phyloP scores from a whole-genome alignment of 352 stramenopile genomes.

The Phytophthora pistaciae region DNA sequence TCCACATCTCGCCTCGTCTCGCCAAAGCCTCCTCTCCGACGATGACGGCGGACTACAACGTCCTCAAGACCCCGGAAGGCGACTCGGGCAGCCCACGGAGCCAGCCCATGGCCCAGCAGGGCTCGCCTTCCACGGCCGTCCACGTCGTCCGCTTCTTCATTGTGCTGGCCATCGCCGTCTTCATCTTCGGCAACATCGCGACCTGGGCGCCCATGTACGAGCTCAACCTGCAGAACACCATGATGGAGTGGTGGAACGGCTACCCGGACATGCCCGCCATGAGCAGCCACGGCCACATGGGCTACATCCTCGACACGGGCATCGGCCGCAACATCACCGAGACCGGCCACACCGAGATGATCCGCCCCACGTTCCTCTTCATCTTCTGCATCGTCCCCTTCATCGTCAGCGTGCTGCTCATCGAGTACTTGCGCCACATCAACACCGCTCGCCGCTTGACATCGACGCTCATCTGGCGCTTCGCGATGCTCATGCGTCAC shows the following conservation, averaged over 20 bases:
- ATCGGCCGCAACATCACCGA: constrained; percentile 59
- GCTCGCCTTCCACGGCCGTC: constrained; percentile 22
- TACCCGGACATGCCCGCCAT: constrained; percentile 49
- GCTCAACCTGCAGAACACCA: constrained; percentile 57
- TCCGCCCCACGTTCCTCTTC: constrained; percentile 71
- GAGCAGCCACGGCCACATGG: constrained; percentile 41
- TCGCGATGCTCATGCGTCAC: constrained; percentile 57
- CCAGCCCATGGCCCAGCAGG: background rate
- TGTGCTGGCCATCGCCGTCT: constrained; percentile 44
- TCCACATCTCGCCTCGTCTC: constrained; percentile 21
- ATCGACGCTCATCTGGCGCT: constrained; percentile 43
- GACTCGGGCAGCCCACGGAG: constrained; percentile 13
- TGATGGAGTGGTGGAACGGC: constrained; percentile 69
- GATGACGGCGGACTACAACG: constrained; percentile 39
- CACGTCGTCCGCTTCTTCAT: constrained; percentile 46
- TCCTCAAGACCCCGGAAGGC: constrained; percentile 39
- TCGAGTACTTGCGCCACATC: constrained; percentile 61
- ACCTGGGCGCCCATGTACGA: constrained; percentile 66
- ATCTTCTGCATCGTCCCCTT: constrained; percentile 76
- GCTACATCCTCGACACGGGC: constrained; percentile 58
- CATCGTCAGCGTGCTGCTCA: constrained; percentile 57
- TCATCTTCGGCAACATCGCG: constrained; percentile 73
- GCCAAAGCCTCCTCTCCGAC: constrained; percentile 4
- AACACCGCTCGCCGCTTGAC: constrained; percentile 48
- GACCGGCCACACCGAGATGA: constrained; percentile 73